phyloP scores from a whole-genome alignment of 1,139 yeast genomes.

The Saccharomycopsis crataegensis region DNA sequence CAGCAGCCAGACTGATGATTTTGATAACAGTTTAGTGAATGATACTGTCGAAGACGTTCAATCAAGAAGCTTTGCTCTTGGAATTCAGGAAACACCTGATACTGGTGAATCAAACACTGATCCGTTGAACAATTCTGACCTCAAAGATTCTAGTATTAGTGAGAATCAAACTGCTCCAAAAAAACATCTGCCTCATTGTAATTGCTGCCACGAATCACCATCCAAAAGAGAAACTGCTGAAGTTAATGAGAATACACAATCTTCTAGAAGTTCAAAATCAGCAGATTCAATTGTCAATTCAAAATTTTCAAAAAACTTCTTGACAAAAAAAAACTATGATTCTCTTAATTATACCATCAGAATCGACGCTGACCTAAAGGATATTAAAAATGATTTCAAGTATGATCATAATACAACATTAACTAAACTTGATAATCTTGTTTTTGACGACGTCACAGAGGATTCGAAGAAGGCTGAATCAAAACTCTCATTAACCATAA shows the following conservation, averaged over 20 bases:
- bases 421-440: neutral
- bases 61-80: too few relatives aligned
- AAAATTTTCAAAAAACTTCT: conserved; percentile 1
- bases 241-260: neutral
- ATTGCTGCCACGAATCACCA: neutral
- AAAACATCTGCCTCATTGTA: neutral
- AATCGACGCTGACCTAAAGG: neutral
- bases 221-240: neutral
- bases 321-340: neutral
- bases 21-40: too few relatives aligned
- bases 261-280: neutral
- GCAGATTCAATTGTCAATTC: neutral
- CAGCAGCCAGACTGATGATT: too few relatives aligned
- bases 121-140: neutral
- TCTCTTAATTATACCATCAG: conserved; percentile 2
- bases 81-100: neutral
- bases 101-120: neutral
- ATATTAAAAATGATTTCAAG: neutral
- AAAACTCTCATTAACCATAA: conserved; percentile 35
- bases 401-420: neutral
- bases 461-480: conserved; percentile 3
- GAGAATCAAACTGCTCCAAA: conserved; percentile 2
- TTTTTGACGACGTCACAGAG: conserved; percentile 5
- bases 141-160: conserved; percentile 7
- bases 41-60: too few relatives aligned